Evolutionary conservation across 805 yeast species (phyloP).

Genomic region (Citeromyces nyonsensis): DNA sequence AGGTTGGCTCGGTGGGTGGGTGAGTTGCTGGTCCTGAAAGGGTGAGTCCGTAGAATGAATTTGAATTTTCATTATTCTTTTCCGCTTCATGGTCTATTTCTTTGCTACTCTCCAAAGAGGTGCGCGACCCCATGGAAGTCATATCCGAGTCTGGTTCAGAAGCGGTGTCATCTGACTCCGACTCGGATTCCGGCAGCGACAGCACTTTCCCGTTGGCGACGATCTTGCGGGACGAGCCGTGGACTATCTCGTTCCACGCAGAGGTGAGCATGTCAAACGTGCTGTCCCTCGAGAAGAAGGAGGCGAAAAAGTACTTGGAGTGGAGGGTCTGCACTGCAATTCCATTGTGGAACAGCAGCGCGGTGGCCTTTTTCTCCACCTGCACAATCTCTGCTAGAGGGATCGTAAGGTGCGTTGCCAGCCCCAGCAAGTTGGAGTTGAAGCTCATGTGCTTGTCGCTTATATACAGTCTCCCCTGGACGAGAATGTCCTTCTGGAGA

Average conservation of each 20-base stretch:
- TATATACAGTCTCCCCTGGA: conserved; percentile 52
- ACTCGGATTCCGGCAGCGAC: conserved; percentile 3
- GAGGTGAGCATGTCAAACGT: conserved; percentile 33
- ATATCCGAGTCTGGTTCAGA: conserved; percentile 1
- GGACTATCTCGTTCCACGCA: conserved; percentile 39
- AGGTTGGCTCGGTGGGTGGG: conserved; percentile 33
- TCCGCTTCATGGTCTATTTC: too few relatives aligned
- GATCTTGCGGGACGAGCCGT: conserved; percentile 6
- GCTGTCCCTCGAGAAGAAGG: conserved; percentile 45
- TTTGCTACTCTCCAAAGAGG: too few relatives aligned
- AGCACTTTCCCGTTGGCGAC: neutral
- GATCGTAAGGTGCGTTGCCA: conserved; percentile 42
- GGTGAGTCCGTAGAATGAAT: too few relatives aligned
- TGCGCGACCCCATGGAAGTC: too few relatives aligned
- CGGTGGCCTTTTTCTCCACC: conserved; percentile 50
- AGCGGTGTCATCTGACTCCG: conserved; percentile 3
- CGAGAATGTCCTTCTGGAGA: conserved; percentile 42
- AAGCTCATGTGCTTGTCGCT: conserved; percentile 42
- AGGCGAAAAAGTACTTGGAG: conserved; percentile 47
- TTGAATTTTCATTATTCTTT: too few relatives aligned
- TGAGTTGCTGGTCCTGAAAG: conserved; percentile 48
- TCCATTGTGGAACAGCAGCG: conserved; percentile 57
- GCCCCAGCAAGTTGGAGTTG: conserved; percentile 52
- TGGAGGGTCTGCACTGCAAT: conserved; percentile 48
- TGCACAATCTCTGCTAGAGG: conserved; percentile 48